A percentile compares a stretch with the other conserved stretches of the same genome.
phyloP scores from a whole-genome alignment of 169 alveolate genomes.

The Cryptosporidium ubiquitum region DNA sequence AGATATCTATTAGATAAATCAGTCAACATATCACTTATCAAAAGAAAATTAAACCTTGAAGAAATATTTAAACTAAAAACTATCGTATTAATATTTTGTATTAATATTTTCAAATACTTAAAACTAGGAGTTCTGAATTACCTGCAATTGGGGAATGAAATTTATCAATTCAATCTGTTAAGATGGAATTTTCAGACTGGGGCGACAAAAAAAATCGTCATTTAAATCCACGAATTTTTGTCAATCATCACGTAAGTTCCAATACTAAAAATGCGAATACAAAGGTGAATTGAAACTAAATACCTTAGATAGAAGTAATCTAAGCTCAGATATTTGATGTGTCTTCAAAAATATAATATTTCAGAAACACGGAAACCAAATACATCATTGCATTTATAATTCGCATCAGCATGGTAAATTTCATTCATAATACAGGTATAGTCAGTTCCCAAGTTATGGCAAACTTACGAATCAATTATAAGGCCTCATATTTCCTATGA shows the following conservation, averaged over 20 bases:
- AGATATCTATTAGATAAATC: not conserved
- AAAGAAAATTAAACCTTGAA: not conserved
- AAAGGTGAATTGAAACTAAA: not conserved
- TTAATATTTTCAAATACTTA: not conserved
- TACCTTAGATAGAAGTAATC: not conserved
- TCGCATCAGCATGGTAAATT: not conserved
- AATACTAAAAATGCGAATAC: not conserved
- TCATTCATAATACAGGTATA: conserved; percentile 11
- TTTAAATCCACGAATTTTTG: not conserved
- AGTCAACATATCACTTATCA: not conserved
- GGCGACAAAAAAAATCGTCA: conserved; percentile 70
- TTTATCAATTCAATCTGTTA: not conserved
- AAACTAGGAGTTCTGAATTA: not conserved
- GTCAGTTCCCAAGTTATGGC: not conserved
- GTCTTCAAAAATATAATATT: conserved; percentile 59
- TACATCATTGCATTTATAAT: conserved; percentile 27
- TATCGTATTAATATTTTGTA: not conserved
- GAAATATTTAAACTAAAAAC: not conserved
- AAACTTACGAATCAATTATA: not conserved
- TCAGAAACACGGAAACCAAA: conserved; percentile 76
- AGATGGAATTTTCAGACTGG: conserved; percentile 69
- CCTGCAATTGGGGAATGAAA: not conserved
- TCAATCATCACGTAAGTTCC: conserved; percentile 53
- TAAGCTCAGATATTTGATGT: conserved; percentile 15
- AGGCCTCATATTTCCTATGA: not conserved